Evolutionary conservation across 2,329 filamentous ascomycete genomes (phyloP).

Genomic region (Colletotrichum lupini): DNA sequence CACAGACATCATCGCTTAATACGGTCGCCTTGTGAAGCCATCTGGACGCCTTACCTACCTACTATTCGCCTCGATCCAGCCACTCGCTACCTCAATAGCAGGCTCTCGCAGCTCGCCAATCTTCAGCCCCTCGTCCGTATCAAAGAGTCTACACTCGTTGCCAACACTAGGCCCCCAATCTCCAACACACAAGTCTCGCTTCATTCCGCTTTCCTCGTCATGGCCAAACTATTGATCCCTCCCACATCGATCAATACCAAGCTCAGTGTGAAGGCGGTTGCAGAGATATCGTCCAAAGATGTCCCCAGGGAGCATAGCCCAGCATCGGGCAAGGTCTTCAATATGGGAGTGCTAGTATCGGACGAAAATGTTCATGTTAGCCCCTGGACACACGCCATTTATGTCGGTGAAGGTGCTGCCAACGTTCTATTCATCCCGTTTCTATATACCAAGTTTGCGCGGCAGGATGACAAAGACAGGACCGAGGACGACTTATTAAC

Average conservation of each 20-base stretch:
- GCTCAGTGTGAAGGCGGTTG: background rate
- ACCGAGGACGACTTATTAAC: slow-evolving; percentile 11
- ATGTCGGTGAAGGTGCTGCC: slow-evolving; percentile 77
- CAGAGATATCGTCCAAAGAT: background rate
- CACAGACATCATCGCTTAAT: background rate
- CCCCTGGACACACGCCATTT: slow-evolving; percentile 39
- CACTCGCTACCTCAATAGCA: background rate
- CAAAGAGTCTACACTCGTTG: background rate
- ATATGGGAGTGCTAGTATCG: background rate
- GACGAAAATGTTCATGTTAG: slow-evolving; percentile 30
- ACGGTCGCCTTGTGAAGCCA: background rate
- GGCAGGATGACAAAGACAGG: background rate
- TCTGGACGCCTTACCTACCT: background rate
- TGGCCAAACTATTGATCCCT: background rate
- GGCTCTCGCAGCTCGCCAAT: background rate
- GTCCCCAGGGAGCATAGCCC: slow-evolving; percentile 1
- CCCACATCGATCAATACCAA: background rate
- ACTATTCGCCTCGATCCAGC: background rate
- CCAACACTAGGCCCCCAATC: background rate
- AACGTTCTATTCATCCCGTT: slow-evolving; percentile 74
- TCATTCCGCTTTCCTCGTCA: background rate
- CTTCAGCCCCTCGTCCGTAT: background rate
- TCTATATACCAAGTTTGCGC: background rate
- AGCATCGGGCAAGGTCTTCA: slow-evolving; percentile 1
- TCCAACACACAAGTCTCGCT: background rate